Base-by-base conservation (phyloP, 2,329 filamentous ascomycete species). In the Furcasterigmium furcatum region DNA sequence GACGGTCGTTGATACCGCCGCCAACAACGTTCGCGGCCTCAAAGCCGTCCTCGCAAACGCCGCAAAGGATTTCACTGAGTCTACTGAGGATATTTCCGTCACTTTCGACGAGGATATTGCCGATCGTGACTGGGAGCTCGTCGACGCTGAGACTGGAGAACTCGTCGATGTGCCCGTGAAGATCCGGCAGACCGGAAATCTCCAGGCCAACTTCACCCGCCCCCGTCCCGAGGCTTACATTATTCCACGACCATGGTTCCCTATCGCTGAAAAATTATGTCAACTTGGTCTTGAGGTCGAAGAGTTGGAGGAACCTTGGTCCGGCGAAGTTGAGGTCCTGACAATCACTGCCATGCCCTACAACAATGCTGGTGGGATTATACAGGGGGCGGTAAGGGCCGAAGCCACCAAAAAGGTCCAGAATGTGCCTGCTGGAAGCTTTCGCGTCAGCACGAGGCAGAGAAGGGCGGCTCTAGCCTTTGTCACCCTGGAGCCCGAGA, bases 401-500 rank as follows among this genome's bases (percentile, higher is more conserved):
- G 14, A 43, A 24, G 21, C 47, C 5, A 19, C 18, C 19, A 30
- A 20, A 18, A 29, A 41, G 38, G 43, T 25, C 13, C 35, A 46
- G 14, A 41, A 35, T 5, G 41, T 49, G 10, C 47, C 47, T 4
- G 36, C 41, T 8, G 44, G 47, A 16, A 44, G 34, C 3, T 49
- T 46, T 35, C 36, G 47, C 19, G 41, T 49, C 18, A 42, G 36
- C 9, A 44, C 41, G 2, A 36, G 42, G 29, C 47, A 50, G 38
- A 19, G 44, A n/a, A 50, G 48, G 20, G 46, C 46, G 20, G 43
- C 46, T 6, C 43, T 43, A 10, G 48, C 48, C 13, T 43, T 48
- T 39, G 38, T 44, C 4, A 38, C 41, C 12, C 34, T 50, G 13
- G 45, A 50, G 35, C 48, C 45, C 18, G 48, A 50, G 35, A 50